These are phyloP conservation scores for Blastobotrys peoriensis DNA, from an alignment of 805 yeast species.

Conservation along the genomic window DNA sequence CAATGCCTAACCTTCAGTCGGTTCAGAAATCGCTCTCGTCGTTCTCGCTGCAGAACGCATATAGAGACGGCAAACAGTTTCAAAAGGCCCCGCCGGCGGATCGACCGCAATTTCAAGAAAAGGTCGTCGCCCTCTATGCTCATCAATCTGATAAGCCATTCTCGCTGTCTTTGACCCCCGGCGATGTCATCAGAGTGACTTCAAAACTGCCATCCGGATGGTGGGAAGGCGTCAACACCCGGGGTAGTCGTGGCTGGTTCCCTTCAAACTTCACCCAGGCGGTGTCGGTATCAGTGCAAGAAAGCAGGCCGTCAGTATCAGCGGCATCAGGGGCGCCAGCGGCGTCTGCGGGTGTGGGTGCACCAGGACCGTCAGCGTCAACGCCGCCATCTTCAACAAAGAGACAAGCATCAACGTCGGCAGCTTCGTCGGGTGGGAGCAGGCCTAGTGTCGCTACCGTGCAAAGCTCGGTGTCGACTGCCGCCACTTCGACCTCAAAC, in stretches of 20 bases:
- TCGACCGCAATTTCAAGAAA: conserved; percentile 34
- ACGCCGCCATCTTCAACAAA: neutral
- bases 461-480: neutral
- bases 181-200: conserved; percentile 68
- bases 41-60: neutral
- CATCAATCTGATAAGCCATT: conserved; percentile 45
- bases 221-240: conserved; percentile 74
- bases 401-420: neutral
- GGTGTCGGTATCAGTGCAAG: conserved; percentile 12
- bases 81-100: conserved; percentile 3
- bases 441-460: neutral
- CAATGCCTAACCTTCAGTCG: neutral
- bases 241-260: conserved; percentile 74
- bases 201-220: conserved; percentile 60
- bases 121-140: conserved; percentile 54
- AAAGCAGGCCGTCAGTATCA: neutral
- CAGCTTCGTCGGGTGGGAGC: neutral
- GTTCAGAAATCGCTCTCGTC: neutral
- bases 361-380: neutral
- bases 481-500: neutral
- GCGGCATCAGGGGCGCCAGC: neutral
- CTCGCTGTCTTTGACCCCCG: conserved; percentile 49
- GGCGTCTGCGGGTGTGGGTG: neutral
- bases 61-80: neutral
- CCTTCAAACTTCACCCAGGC: conserved; percentile 58